phyloP scores from a whole-genome alignment of 352 stramenopile genomes.

The Phytopythium delawarense region DNA sequence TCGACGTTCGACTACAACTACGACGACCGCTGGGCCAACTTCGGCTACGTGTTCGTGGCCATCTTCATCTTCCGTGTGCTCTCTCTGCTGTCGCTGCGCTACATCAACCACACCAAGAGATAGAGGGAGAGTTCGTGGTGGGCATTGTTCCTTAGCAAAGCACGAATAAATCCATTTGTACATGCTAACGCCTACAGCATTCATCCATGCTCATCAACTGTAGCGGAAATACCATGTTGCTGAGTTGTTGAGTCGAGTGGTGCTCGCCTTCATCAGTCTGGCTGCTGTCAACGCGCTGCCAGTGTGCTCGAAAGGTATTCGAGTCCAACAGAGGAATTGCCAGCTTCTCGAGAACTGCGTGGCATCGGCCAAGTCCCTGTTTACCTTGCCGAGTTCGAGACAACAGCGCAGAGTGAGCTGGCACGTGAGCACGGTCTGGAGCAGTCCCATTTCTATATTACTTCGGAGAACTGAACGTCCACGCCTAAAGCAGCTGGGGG shows the following conservation, averaged over 20 bases:
- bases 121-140: background rate
- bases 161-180: background rate
- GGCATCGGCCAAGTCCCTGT: no score
- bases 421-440: background rate
- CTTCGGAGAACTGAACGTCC: background rate
- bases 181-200: background rate
- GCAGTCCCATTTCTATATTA: background rate
- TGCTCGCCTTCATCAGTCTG: no score
- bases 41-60: constrained; percentile 11
- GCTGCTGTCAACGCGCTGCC: no score
- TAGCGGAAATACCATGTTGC: no score
- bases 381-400: no score
- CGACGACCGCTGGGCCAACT: constrained; percentile 7
- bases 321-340: no score
- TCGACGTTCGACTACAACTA: constrained; percentile 10
- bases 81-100: constrained; percentile 8
- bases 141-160: no score
- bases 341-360: no score
- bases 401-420: no score
- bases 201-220: background rate
- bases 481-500: constrained; percentile 59
- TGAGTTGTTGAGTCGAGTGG: no score
- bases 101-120: constrained; percentile 4
- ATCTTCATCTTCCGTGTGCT: constrained; percentile 16
- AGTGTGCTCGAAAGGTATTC: no score